These are phyloP conservation scores for Exophiala calicioides DNA, from an alignment of 2,329 filamentous ascomycete genomes.

Conservation along the genomic window DNA sequence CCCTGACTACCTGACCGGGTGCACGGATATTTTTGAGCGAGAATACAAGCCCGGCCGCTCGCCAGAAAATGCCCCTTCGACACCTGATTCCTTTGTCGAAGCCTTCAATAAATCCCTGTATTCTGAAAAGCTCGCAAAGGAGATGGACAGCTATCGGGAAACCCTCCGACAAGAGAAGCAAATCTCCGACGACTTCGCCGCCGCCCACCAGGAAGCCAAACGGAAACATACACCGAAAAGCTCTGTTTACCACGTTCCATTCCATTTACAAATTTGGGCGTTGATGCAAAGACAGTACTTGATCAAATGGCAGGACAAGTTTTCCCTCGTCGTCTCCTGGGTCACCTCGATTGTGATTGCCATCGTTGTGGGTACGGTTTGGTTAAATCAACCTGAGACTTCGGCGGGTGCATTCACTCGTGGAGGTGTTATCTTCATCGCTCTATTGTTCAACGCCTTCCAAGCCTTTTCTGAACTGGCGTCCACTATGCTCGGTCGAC, in stretches of 20 bases:
- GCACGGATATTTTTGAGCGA: slow-evolving; percentile 80
- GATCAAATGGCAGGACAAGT: slow-evolving; percentile 82
- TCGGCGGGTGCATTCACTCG: slow-evolving; percentile 74
- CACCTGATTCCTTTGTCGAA: slow-evolving; percentile 64
- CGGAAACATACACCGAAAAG: slow-evolving; percentile 68
- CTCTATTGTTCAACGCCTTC: slow-evolving; percentile 83
- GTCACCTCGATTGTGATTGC: slow-evolving; percentile 69
- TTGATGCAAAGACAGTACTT: slow-evolving; percentile 81
- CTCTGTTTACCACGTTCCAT: slow-evolving; percentile 81
- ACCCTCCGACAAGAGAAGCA: slow-evolving; percentile 64
- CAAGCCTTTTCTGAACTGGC: slow-evolving; percentile 78
- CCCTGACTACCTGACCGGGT: slow-evolving; percentile 78
- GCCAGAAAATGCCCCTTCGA: slow-evolving; percentile 66
- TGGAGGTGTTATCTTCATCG: slow-evolving; percentile 77
- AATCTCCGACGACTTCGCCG: slow-evolving; percentile 72
- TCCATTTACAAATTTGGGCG: slow-evolving; percentile 79
- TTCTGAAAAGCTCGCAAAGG: slow-evolving; percentile 57
- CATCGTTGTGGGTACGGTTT: slow-evolving; percentile 78
- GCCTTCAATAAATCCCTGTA: slow-evolving; percentile 69
- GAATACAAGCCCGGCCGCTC: slow-evolving; percentile 70
- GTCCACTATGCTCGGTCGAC: slow-evolving; percentile 71
- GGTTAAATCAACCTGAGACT: slow-evolving; percentile 66
- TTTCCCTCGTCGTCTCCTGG: slow-evolving; percentile 75
- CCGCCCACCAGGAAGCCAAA: slow-evolving; percentile 76
- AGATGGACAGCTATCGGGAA: slow-evolving; percentile 71